Evolutionary conservation across 495 filamentous ascomycete genomes (phyloP).

Genomic region (Trichoderma gamsii): DNA sequence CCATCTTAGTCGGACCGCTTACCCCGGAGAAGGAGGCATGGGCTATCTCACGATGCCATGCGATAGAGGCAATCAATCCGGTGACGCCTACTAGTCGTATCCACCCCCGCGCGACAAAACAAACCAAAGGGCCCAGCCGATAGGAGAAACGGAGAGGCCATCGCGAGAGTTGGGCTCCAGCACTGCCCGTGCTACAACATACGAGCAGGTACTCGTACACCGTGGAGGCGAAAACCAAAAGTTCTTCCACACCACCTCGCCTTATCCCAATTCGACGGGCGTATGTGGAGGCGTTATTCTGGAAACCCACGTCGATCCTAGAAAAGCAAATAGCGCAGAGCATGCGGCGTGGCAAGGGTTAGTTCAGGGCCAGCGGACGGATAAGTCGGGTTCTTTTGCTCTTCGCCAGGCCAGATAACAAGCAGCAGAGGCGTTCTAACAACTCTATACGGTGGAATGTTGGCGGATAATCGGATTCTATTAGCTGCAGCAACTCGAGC

Average conservation of each 20-base stretch:
- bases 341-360: background rate
- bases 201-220: background rate
- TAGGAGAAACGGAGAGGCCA: constrained; percentile 1
- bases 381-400: constrained; percentile 12
- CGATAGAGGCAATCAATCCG: constrained; percentile 12
- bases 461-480: background rate
- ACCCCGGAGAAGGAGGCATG: background rate
- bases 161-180: background rate
- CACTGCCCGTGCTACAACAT: background rate
- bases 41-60: background rate
- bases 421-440: background rate
- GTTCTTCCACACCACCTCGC: background rate
- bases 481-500: background rate
- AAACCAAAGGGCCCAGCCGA: background rate
- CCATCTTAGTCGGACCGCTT: background rate
- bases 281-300: background rate
- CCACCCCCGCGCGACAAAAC: background rate
- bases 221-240: constrained; percentile 7
- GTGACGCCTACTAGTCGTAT: background rate
- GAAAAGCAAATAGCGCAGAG: background rate
- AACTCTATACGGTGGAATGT: background rate
- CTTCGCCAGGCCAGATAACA: background rate
- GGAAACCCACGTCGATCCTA: background rate
- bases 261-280: background rate
- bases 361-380: background rate